Evolutionary conservation across 1,284 basidiomycete species (phyloP), one percentile per base, ranked within the genome.

Genomic region (Chalciporus piperatoides): DNA sequence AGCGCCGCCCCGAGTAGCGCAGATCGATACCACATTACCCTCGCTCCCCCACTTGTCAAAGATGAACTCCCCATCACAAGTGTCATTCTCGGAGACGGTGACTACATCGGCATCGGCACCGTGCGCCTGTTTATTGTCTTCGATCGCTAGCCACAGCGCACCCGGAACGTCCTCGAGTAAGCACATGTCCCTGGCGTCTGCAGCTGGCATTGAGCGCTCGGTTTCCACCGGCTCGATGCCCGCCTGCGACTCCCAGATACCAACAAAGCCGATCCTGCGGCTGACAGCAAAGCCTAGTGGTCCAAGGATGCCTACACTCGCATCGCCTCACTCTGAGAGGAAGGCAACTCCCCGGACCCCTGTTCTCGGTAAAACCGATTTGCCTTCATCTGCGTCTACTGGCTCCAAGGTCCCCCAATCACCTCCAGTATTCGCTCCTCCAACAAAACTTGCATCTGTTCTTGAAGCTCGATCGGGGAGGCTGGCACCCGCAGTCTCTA

Each of bases 181-280:
- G 41, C 64, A 62, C 53, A 56, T 52, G 38, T 64, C 64, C 6
- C 8, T 64, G 45, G 52, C 54, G 47, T 63, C 62, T 19, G 57
- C 59, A 1, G 51, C 63, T 17, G 49, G 54, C 23, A 35, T 64
- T 5, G 61, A 56, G 21, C 57, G 55, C 4, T 33, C 51, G 24
- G 27, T 39, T 3, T 41, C 51, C 17, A 41, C 47, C n/a, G 48
- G 48, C 6, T 35, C 46, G 2, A 12, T 42, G 2, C 30, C 51
- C 46, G 4, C 41, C 23, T 33, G 17, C 24, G 46, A 49, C 27
- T 10, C 44, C 9, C 14, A 32, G 1, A 23, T 38, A 2, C 57
- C 63, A 39, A 44, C 66, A 6, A 64, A 64, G 46, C 64, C 62
- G 12, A 64, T 64, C 12, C 64, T 64, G 45, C 58, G 61, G 6